A percentile compares a stretch with the other conserved stretches of the same genome.
These are phyloP conservation scores for Emmonsiellopsis sp. DNA, from an alignment of 2,329 filamentous ascomycete genomes.

Conservation along the genomic window DNA sequence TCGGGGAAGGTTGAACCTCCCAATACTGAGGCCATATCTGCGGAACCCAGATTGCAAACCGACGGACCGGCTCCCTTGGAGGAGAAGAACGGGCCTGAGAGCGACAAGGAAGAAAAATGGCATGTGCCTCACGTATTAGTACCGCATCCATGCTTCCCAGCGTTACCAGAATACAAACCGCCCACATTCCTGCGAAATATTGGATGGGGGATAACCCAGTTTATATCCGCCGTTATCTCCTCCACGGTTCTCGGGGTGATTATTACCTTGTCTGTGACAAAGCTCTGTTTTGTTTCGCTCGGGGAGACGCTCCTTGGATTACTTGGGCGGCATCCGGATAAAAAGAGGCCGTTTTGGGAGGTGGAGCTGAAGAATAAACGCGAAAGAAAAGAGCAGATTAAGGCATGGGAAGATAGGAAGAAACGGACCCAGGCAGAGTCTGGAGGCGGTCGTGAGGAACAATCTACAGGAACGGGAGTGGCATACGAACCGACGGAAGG, in stretches of 20 bases:
- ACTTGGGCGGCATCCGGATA: conserved; percentile 47
- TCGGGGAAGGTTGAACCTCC: background rate
- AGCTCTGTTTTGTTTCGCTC: conserved; percentile 48
- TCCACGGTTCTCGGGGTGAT: conserved; percentile 67
- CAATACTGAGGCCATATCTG: background rate
- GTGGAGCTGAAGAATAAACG: conserved; percentile 58
- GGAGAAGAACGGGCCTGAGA: background rate
- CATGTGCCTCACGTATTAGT: background rate
- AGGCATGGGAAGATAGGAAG: conserved; percentile 48
- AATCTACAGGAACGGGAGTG: background rate
- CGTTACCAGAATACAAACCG: no score
- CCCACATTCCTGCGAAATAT: no score
- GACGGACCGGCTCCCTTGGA: background rate
- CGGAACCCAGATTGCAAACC: background rate
- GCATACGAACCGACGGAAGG: conserved; percentile 69
- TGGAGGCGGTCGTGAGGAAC: conserved; percentile 32
- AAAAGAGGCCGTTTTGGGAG: conserved; percentile 56
- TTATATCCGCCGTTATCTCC: conserved; percentile 33
- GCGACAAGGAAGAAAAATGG: background rate
- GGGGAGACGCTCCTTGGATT: conserved; percentile 43
- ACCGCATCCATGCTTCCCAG: no score
- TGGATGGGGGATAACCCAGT: no score
- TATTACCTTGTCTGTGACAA: conserved; percentile 62
- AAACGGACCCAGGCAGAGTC: conserved; percentile 25
- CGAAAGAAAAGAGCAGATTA: conserved; percentile 48